A percentile compares a stretch with the other conserved stretches of the same genome.
Evolutionary conservation across 495 filamentous ascomycete species (phyloP).

Genomic region (Trichocladium antarcticum): DNA sequence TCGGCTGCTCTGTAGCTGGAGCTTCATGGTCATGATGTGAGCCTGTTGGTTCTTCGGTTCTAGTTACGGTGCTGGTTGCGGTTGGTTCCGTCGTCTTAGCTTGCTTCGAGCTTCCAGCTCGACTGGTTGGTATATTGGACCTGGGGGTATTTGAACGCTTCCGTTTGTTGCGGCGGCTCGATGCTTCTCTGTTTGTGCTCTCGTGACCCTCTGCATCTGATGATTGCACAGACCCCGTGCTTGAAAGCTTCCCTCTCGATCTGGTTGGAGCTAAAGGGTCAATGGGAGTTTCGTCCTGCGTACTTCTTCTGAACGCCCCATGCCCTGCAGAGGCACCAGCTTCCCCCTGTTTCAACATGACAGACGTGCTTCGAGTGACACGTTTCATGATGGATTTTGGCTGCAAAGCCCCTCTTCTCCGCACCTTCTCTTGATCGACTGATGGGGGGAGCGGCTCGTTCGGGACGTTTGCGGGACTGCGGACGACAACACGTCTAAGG

Average conservation of each 20-base stretch:
- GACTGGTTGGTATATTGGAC: not conserved
- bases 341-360: not conserved
- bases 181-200: not conserved
- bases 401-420: slow-evolving; percentile 22
- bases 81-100: not conserved
- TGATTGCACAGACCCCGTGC: not conserved
- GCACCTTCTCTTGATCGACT: slow-evolving; percentile 30
- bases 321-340: not conserved
- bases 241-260: not conserved
- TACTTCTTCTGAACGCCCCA: slow-evolving; percentile 4
- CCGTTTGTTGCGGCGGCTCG: not conserved
- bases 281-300: not conserved
- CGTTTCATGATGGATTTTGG: slow-evolving; percentile 35
- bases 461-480: slow-evolving; percentile 26
- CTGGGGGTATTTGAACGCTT: slow-evolving; percentile 4
- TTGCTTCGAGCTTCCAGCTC: not conserved
- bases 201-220: not conserved
- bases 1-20: not conserved
- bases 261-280: not conserved
- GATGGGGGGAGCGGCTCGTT: slow-evolving; percentile 20
- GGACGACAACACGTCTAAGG: slow-evolving; percentile 29
- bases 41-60: not conserved
- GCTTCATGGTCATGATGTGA: not conserved
- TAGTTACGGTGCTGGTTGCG: no score
- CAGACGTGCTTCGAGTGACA: slow-evolving; percentile 7